phyloP scores from a whole-genome alignment of 495 filamentous ascomycete species.

The Penicillium bovifimosum region DNA sequence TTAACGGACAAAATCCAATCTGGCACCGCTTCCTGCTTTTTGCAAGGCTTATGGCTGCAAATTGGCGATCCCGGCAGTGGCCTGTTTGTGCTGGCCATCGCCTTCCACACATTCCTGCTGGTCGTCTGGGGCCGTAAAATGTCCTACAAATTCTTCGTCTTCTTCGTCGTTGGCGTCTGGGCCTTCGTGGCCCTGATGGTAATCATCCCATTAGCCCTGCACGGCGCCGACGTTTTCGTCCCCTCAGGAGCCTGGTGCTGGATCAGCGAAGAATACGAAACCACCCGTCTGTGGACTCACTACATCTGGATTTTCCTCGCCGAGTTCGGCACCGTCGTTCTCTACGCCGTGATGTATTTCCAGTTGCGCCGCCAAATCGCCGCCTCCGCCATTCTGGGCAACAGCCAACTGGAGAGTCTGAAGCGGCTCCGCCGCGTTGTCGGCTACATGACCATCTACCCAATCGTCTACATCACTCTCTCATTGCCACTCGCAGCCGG shows the following conservation, averaged over 20 bases:
- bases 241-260: constrained; percentile 68
- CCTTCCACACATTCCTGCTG: constrained; percentile 61
- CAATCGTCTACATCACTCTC: constrained; percentile 65
- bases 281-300: constrained; percentile 62
- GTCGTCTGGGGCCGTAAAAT: constrained; percentile 56
- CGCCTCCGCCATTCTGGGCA: constrained; percentile 35
- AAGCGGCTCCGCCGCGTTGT: constrained; percentile 46
- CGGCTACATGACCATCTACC: constrained; percentile 70
- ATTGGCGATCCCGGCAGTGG: constrained; percentile 65
- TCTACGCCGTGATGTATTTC: constrained; percentile 63
- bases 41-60: constrained; percentile 66
- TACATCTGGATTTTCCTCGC: constrained; percentile 77
- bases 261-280: constrained; percentile 57
- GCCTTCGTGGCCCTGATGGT: constrained; percentile 53
- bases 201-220: constrained; percentile 46
- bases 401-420: constrained; percentile 35
- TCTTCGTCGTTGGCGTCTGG: constrained; percentile 50
- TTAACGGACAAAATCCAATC: constrained; percentile 49
- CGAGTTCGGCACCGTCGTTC: constrained; percentile 55
- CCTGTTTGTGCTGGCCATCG: constrained; percentile 65
- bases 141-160: constrained; percentile 48
- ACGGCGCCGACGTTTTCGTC: constrained; percentile 55
- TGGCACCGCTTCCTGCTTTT: constrained; percentile 54
- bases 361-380: constrained; percentile 47
- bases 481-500: constrained; percentile 66